phyloP scores from a whole-genome alignment of 2,329 filamentous ascomycete genomes.

The Neobulgaria alba region DNA sequence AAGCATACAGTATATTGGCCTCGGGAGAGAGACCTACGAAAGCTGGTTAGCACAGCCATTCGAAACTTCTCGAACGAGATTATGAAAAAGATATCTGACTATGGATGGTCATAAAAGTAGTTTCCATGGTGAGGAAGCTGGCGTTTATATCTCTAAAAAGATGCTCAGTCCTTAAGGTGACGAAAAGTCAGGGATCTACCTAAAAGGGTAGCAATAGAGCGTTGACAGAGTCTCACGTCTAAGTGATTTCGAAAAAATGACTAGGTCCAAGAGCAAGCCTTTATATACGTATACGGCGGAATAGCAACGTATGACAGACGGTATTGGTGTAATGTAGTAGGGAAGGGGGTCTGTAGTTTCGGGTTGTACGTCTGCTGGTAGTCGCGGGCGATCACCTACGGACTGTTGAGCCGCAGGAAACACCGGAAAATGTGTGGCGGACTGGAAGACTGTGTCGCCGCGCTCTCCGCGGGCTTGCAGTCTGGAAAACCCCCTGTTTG shows the following conservation, averaged over 20 bases:
- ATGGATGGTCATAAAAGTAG: slow-evolving; percentile 87
- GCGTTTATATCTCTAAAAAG: slow-evolving; percentile 30
- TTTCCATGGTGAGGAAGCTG: slow-evolving; percentile 52
- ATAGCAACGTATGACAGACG: background rate
- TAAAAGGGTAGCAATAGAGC: background rate
- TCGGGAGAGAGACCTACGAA: slow-evolving; percentile 60
- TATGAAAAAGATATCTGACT: slow-evolving; percentile 43
- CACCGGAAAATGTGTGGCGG: background rate
- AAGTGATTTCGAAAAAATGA: background rate
- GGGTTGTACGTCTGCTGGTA: background rate
- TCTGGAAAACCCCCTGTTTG: too few relatives aligned
- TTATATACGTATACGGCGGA: background rate
- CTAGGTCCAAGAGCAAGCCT: background rate
- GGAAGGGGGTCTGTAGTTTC: background rate
- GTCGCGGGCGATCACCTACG: background rate
- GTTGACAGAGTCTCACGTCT: background rate
- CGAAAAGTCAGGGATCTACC: background rate
- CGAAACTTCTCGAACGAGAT: background rate
- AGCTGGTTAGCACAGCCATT: slow-evolving; percentile 8
- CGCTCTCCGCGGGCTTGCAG: background rate
- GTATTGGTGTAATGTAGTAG: background rate
- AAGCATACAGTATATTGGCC: slow-evolving; percentile 74
- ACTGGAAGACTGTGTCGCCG: background rate
- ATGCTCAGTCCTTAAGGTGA: slow-evolving; percentile 26
- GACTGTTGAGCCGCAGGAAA: background rate